Evolutionary conservation across 257 asterid genomes (phyloP), one percentile per base, ranked within the genome.

Genomic region (Hygrophila difformis): DNA sequence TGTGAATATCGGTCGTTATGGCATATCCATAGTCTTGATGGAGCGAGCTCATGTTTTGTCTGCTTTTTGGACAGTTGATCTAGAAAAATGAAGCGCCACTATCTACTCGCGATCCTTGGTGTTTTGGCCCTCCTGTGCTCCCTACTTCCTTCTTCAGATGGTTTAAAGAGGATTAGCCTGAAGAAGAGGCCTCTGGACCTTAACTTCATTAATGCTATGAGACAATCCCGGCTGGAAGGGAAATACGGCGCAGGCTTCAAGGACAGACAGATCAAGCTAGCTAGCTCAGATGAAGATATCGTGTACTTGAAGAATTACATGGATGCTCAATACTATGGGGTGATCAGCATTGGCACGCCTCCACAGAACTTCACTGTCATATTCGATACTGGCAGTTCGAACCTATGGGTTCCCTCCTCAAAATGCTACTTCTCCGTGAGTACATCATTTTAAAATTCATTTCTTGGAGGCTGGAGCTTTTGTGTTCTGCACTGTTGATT

Each of bases 311-410:
- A 80, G 69, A 91, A 86, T 53, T 91, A 82, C 76, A 17, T 91
- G 64, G 99, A 86, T 74, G 96, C 96, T 10, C 99, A 91, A 44
- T 91, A 86, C 67, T 91, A 74, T 56, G 96, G 99, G 47, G 93
- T 75, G 76, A 91, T 91, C 49, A 64, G 73, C 43, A 72, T 91
- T 16, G 96, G 99, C 49, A 60, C 99, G 4, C 96, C 99, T 1
- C 83, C 99, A 40, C 99, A 91, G 78, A 86, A 64, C 0, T 91
- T 91, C 48, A 78, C 75, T 6, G 93, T 91, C 64, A 59, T 91
- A 54, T 91, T 86, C 53, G 99, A 91, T 50, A 91, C 96, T 1
- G 99, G 99, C 55, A 91, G 99, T 53, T 83, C 99, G 44, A 81
- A 91, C 61, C 82, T 91, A 10, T 91, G 99, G 99, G 93, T 91